phyloP scores from a whole-genome alignment of 1,284 basidiomycete species.

The Ganoderma multipileum region DNA sequence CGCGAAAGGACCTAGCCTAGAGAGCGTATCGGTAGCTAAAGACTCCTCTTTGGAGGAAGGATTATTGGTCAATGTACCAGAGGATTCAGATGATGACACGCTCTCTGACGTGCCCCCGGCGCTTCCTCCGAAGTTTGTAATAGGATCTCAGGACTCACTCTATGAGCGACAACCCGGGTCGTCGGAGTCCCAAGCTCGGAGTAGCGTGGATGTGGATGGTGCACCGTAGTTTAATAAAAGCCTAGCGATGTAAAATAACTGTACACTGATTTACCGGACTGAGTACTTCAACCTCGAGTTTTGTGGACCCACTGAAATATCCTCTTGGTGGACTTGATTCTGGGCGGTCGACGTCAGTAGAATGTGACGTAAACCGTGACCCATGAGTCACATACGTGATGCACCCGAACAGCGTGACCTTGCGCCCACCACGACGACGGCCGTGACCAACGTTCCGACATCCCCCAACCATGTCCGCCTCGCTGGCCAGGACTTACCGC shows the following conservation, averaged over 20 bases:
- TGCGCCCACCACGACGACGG: neutral
- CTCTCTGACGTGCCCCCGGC: neutral
- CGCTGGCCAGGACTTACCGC: slow-evolving; percentile 56
- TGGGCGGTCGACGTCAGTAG: neutral
- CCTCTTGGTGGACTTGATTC: too few relatives aligned
- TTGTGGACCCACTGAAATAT: neutral
- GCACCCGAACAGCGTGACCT: neutral
- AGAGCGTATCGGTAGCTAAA: neutral
- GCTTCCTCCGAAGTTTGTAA: slow-evolving; percentile 3
- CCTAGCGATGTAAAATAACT: too few relatives aligned
- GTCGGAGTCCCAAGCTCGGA: neutral
- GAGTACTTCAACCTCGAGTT: too few relatives aligned
- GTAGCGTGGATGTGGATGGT: neutral
- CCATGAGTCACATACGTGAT: neutral
- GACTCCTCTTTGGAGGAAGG: slow-evolving; percentile 21
- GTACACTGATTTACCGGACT: too few relatives aligned
- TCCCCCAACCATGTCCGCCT: slow-evolving; percentile 48
- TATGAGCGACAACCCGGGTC: neutral
- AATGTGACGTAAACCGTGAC: neutral
- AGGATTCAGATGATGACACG: neutral
- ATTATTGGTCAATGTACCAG: slow-evolving; percentile 3
- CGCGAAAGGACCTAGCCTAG: neutral
- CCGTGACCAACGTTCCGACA: slow-evolving; percentile 12
- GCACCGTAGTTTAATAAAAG: neutral
- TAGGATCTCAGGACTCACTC: slow-evolving; percentile 11